Percentiles rank a stretch among this genome's conserved stretches.
Conservation (phyloP, 2,329 filamentous ascomycete species). For the Hymenoscyphus repandus region DNA sequence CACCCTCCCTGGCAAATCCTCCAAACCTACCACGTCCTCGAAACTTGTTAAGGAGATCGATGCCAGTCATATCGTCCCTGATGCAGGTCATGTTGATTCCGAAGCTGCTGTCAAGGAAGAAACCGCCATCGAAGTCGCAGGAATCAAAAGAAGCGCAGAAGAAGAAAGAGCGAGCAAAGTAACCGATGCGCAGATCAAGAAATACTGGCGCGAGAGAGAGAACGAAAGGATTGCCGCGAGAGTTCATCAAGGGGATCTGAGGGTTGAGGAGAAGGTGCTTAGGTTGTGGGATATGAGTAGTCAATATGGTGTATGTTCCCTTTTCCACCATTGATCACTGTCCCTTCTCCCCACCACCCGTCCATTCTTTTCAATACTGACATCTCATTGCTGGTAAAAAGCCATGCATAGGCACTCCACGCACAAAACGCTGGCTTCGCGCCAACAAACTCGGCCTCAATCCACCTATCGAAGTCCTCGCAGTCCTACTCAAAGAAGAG, state of each 20-base stretch:
- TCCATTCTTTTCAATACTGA: too few relatives aligned
- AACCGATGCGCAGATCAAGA: conserved; percentile 61
- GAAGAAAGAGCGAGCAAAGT: conserved; percentile 59
- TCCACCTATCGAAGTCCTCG: conserved; percentile 85
- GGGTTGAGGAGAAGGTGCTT: conserved; percentile 75
- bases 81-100: conserved; percentile 16
- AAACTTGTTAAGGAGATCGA: conserved; percentile 8
- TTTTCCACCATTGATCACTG: background rate
- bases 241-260: conserved; percentile 73
- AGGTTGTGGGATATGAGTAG: conserved; percentile 88
- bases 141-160: conserved; percentile 35
- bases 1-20: conserved; percentile 13
- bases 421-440: conserved; percentile 81
- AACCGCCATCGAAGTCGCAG: conserved; percentile 15
- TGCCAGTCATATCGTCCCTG: background rate
- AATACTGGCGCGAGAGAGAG: conserved; percentile 76
- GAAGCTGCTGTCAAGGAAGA: conserved; percentile 19
- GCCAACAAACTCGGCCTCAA: conserved; percentile 77
- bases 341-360: too few relatives aligned
- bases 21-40: background rate
- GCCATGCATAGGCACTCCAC: conserved; percentile 82
- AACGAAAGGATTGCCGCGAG: conserved; percentile 58
- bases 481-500: conserved; percentile 72
- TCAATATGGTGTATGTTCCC: conserved; percentile 76
- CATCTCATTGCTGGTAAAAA: too few relatives aligned